Conservation (phyloP, 2,329 filamentous ascomycete species). For the Epichloe festucae region DNA sequence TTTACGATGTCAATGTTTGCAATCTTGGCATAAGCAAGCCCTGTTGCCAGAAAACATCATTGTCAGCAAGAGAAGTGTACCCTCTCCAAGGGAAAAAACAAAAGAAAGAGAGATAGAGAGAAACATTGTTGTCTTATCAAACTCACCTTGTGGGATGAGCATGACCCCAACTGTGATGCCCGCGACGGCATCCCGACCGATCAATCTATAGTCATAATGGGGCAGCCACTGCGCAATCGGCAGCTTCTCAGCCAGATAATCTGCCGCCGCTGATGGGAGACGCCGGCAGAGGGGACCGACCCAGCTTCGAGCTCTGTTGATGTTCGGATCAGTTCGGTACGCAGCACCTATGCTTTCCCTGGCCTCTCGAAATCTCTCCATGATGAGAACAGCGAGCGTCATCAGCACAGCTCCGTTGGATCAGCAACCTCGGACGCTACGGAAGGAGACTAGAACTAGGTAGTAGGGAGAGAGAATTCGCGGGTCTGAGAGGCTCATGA, state of each 20-base stretch:
- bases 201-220: slow-evolving; percentile 46
- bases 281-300: slow-evolving; percentile 11
- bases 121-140: not conserved
- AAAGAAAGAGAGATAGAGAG: too few relatives aligned
- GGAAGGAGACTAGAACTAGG: too few relatives aligned
- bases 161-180: slow-evolving; percentile 48
- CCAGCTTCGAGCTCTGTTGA: slow-evolving; percentile 15
- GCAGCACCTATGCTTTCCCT: slow-evolving; percentile 10
- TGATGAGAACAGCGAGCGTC: not conserved
- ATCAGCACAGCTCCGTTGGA: too few relatives aligned
- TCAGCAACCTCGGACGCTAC: too few relatives aligned
- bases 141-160: slow-evolving; percentile 40
- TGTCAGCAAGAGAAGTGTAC: too few relatives aligned
- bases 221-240: slow-evolving; percentile 52
- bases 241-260: slow-evolving; percentile 47
- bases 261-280: slow-evolving; percentile 38
- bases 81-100: too few relatives aligned
- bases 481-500: too few relatives aligned
- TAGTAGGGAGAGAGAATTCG: too few relatives aligned
- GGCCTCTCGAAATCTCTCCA: slow-evolving; percentile 10
- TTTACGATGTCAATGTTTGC: slow-evolving; percentile 48
- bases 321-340: slow-evolving; percentile 15
- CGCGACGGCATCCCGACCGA: slow-evolving; percentile 47
- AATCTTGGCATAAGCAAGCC: slow-evolving; percentile 48
- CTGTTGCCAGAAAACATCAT: slow-evolving; percentile 10